Base-by-base conservation (phyloP, 2,329 filamentous ascomycete species). In the Xylariaceae sp. region DNA sequence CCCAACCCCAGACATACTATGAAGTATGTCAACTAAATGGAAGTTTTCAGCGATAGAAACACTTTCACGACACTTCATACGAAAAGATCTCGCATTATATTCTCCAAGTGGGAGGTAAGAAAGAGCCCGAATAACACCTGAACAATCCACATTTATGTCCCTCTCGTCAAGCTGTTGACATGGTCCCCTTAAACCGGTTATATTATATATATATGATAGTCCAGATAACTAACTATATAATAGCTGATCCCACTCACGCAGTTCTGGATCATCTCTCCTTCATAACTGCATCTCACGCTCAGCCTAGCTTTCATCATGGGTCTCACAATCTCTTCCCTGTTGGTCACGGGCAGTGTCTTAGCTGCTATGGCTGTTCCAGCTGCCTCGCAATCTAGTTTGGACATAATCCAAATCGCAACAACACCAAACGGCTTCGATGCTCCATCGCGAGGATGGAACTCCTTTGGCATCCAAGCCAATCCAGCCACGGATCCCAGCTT, bases 401-500 rank as follows among this genome's bases (percentile, higher is more conserved):
- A 53, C 22, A 25, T 47, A 29, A 38, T 53, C 23, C 47, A 50
- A 32, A 50, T 50, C 16, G 25, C 16, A 12, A 38, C 22, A 44
- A 58, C 53, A 2, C 48, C 55, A 8, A 57, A 59, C 19, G 56
- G 55, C 29, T 58, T 58, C 38, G 43, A 33, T 17, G 33, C 36
- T 32, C 36, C 54, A 16, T 38, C 55, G 2, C 37, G 46, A 34
- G 56, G 57, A 12, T 60, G 59, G 59, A 61, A 59, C 29, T 55
- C 56, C 3, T 60, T 52, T 22, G 56, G 51, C 8, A 45, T 58
- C 22, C 56, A 60, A 37, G 46, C 52, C 5, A 56, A 54, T 25
- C 42, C 50, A 6, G 27, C 33, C 12, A 49, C 46, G 16, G 49
- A 32, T 6, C 50, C 46, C 7, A 46, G 22, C 20, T 59, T 55